Percentiles rank a stretch among this genome's conserved stretches.
Evolutionary conservation across 2,329 filamentous ascomycete species (phyloP).

Genomic region (Penicillium sp.): DNA sequence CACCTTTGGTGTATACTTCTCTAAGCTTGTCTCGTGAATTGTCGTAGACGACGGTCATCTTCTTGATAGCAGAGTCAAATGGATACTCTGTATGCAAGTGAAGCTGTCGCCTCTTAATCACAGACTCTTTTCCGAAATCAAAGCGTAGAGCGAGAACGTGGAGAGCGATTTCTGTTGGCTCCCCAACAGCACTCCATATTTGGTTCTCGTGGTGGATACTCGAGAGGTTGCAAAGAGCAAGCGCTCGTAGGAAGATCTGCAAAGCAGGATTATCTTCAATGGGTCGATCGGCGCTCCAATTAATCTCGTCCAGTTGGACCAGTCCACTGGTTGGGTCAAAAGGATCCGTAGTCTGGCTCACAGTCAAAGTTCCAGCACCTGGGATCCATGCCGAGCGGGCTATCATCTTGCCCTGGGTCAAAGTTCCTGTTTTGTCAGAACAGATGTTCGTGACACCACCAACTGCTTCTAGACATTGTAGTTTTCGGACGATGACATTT

Average conservation of each 20-base stretch:
- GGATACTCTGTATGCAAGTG: constrained; percentile 56
- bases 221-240: constrained; percentile 57
- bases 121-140: constrained; percentile 47
- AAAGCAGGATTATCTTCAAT: constrained; percentile 39
- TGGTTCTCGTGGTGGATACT: constrained; percentile 45
- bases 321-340: constrained; percentile 55
- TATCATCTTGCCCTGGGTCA: constrained; percentile 60
- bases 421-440: constrained; percentile 58
- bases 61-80: constrained; percentile 64
- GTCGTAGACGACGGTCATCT: constrained; percentile 64
- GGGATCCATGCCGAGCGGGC: constrained; percentile 59
- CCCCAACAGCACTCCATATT: constrained; percentile 59
- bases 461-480: constrained; percentile 56
- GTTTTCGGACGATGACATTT: constrained; percentile 55
- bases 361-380: constrained; percentile 51
- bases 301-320: constrained; percentile 41
- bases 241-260: constrained; percentile 52
- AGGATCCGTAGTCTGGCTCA: constrained; percentile 54
- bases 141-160: constrained; percentile 66
- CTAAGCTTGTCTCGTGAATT: constrained; percentile 28
- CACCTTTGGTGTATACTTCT: constrained; percentile 60
- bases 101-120: constrained; percentile 35
- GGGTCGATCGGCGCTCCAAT: constrained; percentile 28
- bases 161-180: constrained; percentile 66
- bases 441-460: constrained; percentile 60